Evolutionary conservation across 1,139 yeast species (phyloP).

Genomic region (Pichia terricola): DNA sequence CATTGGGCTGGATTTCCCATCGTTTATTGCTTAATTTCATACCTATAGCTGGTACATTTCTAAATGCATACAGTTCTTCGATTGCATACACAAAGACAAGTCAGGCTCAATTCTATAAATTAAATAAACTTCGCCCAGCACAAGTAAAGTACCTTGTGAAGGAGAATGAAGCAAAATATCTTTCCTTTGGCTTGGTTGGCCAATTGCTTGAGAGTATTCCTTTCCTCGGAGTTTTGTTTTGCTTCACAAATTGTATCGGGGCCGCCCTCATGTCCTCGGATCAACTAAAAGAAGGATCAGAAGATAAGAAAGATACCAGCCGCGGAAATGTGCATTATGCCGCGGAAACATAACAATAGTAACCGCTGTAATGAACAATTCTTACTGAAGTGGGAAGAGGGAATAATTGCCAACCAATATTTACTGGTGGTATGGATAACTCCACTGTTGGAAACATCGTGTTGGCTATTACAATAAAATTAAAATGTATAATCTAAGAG

Average conservation of each 20-base stretch:
- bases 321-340: no score
- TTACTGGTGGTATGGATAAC: no score
- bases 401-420: no score
- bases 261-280: conserved; percentile 36
- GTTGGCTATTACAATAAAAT: no score
- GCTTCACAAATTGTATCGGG: conserved; percentile 60
- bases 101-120: conserved; percentile 16
- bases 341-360: no score
- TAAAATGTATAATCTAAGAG: no score
- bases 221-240: conserved; percentile 43
- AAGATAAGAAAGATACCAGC: no score
- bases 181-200: conserved; percentile 49
- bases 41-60: conserved; percentile 19
- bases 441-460: no score
- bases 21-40: conserved; percentile 12
- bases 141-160: conserved; percentile 25
- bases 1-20: background rate
- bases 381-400: no score
- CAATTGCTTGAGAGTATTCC: conserved; percentile 54
- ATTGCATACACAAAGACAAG: conserved; percentile 12
- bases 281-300: no score
- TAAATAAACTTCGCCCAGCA: conserved; percentile 20
- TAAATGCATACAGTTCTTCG: conserved; percentile 12
- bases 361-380: no score
- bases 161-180: conserved; percentile 22